These are phyloP conservation scores for Phaeotremella fagi DNA, from an alignment of 768 basidiomycete genomes.

Conservation along the genomic window DNA sequence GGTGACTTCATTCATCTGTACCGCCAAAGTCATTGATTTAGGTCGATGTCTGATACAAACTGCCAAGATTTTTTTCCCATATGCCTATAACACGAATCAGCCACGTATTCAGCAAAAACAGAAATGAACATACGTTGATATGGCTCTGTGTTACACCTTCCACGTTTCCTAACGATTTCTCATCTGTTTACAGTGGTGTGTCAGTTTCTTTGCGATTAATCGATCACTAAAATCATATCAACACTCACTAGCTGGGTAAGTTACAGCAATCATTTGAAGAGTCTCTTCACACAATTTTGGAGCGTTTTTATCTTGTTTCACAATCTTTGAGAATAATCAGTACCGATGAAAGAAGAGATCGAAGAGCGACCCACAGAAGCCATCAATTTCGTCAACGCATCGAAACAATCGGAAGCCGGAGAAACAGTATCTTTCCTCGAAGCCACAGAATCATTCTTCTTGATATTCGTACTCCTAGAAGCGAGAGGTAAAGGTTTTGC, in stretches of 20 bases:
- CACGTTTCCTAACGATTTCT: constrained; percentile 12
- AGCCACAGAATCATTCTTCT: constrained; percentile 1
- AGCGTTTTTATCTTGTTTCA: constrained; percentile 19
- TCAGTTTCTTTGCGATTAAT: not conserved
- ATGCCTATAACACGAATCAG: constrained; percentile 5
- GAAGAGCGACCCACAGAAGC: constrained; percentile 14
- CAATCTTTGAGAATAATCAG: constrained; percentile 17
- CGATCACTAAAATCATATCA: not conserved
- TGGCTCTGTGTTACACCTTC: constrained; percentile 39
- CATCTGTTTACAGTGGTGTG: constrained; percentile 4
- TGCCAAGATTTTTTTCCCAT: constrained; percentile 4
- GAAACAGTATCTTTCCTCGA: constrained; percentile 11
- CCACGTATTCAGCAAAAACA: not conserved
- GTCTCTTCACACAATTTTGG: constrained; percentile 29
- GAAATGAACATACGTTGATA: constrained; percentile 13
- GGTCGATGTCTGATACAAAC: constrained; percentile 13
- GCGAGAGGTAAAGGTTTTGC: not conserved
- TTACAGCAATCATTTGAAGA: constrained; percentile 39
- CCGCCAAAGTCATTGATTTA: not conserved
- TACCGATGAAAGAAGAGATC: not conserved
- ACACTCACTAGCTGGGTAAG: constrained; percentile 37
- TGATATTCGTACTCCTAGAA: not conserved
- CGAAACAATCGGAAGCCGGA: constrained; percentile 27
- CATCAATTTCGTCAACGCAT: constrained; percentile 22
- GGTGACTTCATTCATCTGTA: not conserved